Percentiles rank a stretch among this genome's conserved stretches.
These are phyloP conservation scores for Eremochloa ophiuroides DNA, from an alignment of 176 grass and related monocot genomes.

Conservation along the genomic window DNA sequence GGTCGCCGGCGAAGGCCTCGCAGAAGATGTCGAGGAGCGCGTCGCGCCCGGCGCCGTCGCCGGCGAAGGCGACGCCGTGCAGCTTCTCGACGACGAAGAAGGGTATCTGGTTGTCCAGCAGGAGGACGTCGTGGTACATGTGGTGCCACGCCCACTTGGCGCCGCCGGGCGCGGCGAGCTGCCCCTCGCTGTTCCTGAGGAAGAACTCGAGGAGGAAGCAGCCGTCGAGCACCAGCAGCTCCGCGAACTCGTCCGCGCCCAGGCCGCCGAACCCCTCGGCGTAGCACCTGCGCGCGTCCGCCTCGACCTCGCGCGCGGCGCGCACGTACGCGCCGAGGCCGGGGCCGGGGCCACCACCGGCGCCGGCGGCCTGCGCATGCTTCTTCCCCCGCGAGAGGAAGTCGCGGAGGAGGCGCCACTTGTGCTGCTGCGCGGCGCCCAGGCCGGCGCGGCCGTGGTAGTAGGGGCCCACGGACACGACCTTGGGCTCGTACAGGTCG, in stretches of 20 bases:
- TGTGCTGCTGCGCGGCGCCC: conserved; percentile 41
- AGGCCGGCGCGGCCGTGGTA: conserved; percentile 37
- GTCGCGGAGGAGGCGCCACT: conserved; percentile 49
- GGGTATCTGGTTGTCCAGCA: conserved; percentile 46
- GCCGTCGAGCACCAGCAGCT: conserved; percentile 55
- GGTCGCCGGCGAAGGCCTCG: conserved; percentile 40
- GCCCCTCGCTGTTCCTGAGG: conserved; percentile 34
- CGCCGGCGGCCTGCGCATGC: neutral
- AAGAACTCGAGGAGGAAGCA: conserved; percentile 56
- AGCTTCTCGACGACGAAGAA: conserved; percentile 56
- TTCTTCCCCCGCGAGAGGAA: conserved; percentile 12
- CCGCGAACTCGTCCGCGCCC: conserved; percentile 27
- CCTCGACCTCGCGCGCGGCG: conserved; percentile 27
- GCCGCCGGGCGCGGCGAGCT: conserved; percentile 39
- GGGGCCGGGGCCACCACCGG: too few species aligned
- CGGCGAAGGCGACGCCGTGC: conserved; percentile 29
- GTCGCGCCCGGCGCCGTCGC: neutral
- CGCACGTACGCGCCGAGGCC: conserved; percentile 33
- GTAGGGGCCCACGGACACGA: conserved; percentile 42
- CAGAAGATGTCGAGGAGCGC: conserved; percentile 43
- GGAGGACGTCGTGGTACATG: conserved; percentile 49
- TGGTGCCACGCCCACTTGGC: conserved; percentile 55
- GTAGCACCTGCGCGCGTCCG: conserved; percentile 41
- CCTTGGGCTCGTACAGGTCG: conserved; percentile 47
- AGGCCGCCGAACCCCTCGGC: conserved; percentile 31